Base-by-base conservation (phyloP, 2,329 filamentous ascomycete genomes). In the Aspergillus persii region DNA sequence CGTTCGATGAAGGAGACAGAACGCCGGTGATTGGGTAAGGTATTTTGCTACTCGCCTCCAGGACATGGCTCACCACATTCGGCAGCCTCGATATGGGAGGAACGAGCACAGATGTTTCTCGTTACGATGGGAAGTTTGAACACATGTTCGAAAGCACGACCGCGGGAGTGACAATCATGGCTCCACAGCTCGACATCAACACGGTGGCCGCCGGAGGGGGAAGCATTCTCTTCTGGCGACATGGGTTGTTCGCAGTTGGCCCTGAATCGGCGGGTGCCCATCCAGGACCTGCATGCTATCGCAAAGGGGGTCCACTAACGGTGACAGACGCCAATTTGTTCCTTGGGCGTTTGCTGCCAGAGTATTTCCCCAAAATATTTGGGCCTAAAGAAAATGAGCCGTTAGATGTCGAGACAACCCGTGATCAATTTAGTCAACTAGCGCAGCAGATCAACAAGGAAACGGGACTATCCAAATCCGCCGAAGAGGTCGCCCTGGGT, bases 261-360 rank as follows among this genome's bases (percentile, higher is more conserved):
- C 93, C 93, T 0, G 92, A 96, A 70, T 95, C 90, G 5, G 93
- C 92, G 1, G 89, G 91, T 31, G 92, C 93, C 2, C 91, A 96
- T 68, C 93, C 93, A 0, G 93, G 93, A 0, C 93, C 93, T 9
- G 91, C 91, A 0, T 96, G 92, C 67, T 97, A 96, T 74, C 85
- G 92, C 33, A 96, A 96, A 74, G 91, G 89, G 0, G 93, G 93
- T 0, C 92, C 93, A 3, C 82, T 93, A 3, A 95, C 93, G 0
- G 92, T 97, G n/a, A 97, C 93, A 0, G 93, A 97, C 71, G 93
- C 93, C 1, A 96, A 96, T 66, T 75, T 96, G 5, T 91, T 91
- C 67, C 85, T 96, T 0, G 92, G 93, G 0, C 84, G 92, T 39
- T 79, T 96, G 3, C 76, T 96, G 0, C 92, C 92, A 0, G 91